Percentiles rank a stretch among this genome's conserved stretches.
Evolutionary conservation across 768 basidiomycete genomes (phyloP).

Genomic region (Agaricus blazei): DNA sequence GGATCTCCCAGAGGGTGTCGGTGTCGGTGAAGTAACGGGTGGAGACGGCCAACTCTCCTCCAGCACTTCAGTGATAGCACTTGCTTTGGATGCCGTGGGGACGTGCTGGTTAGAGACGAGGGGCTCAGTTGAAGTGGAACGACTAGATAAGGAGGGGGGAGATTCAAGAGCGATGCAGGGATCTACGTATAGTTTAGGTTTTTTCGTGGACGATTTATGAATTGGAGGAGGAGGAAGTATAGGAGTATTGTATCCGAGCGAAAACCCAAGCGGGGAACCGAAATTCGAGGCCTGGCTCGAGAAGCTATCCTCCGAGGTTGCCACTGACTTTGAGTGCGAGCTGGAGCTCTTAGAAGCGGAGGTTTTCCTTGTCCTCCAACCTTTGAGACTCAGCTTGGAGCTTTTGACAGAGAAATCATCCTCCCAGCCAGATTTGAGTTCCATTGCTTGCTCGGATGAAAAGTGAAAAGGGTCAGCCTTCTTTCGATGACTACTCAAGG

Average conservation of each 20-base stretch:
- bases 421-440: conserved; percentile 48
- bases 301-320: conserved; percentile 32
- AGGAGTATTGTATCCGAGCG: conserved; percentile 32
- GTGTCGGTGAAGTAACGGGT: conserved; percentile 18
- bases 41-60: conserved; percentile 36
- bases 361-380: conserved; percentile 11
- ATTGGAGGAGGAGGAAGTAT: conserved; percentile 19
- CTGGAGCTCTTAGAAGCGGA: conserved; percentile 15
- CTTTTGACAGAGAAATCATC: conserved; percentile 35
- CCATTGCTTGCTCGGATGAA: conserved; percentile 19
- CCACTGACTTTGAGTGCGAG: conserved; percentile 22
- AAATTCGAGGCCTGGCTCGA: conserved; percentile 40
- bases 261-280: conserved; percentile 37
- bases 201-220: neutral
- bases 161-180: neutral
- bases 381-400: conserved; percentile 16
- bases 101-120: neutral
- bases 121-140: neutral
- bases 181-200: neutral
- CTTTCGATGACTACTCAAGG: neutral
- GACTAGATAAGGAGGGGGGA: neutral
- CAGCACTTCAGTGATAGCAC: conserved; percentile 31
- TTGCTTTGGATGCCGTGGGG: conserved; percentile 3
- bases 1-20: conserved; percentile 9
- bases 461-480: conserved; percentile 11